A percentile compares a stretch with the other conserved stretches of the same genome.
Conservation (phyloP, 2,329 filamentous ascomycete species). For the Ascochyta viciae-villosae region DNA sequence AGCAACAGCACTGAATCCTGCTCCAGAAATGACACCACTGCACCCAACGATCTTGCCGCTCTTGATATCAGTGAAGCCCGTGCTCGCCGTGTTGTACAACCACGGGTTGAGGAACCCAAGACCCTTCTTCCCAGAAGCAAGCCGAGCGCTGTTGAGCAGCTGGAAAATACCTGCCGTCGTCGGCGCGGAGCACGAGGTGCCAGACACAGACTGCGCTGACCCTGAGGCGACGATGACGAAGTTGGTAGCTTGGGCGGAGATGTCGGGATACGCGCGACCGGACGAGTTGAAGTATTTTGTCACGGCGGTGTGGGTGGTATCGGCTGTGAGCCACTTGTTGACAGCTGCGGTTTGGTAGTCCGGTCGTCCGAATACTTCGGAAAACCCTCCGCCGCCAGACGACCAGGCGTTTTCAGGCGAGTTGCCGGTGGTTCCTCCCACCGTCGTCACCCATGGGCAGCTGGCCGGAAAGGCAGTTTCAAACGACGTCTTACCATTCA, state of each 20-base stretch:
- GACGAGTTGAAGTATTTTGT: conserved; percentile 27
- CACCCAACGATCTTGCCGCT: conserved; percentile 40
- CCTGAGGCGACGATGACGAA: conserved; percentile 36
- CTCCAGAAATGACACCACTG: conserved; percentile 26
- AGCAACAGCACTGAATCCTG: conserved; percentile 23
- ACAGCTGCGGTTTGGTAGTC: conserved; percentile 53
- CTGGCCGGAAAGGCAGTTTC: conserved; percentile 57
- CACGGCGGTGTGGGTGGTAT: conserved; percentile 46
- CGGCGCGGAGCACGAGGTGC: conserved; percentile 32
- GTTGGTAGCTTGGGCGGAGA: conserved; percentile 55
- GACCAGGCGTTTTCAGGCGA: conserved; percentile 23
- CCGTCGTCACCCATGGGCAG: conserved; percentile 61
- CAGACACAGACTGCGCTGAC: conserved; percentile 20
- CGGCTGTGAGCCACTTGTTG: conserved; percentile 52
- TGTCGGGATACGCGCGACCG: conserved; percentile 59
- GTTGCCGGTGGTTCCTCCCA: conserved; percentile 50
- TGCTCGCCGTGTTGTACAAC: conserved; percentile 41
- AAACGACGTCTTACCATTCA: conserved; percentile 53
- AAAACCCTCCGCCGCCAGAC: conserved; percentile 25
- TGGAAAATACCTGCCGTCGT: conserved; percentile 31
- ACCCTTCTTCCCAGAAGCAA: conserved; percentile 54
- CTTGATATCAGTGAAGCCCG: conserved; percentile 52
- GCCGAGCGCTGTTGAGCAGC: conserved; percentile 58
- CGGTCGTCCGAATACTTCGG: conserved; percentile 31
- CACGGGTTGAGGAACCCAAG: conserved; percentile 62